Base-by-base conservation (phyloP, 495 filamentous ascomycete genomes). In the Symbiotaphrina buchneri region DNA sequence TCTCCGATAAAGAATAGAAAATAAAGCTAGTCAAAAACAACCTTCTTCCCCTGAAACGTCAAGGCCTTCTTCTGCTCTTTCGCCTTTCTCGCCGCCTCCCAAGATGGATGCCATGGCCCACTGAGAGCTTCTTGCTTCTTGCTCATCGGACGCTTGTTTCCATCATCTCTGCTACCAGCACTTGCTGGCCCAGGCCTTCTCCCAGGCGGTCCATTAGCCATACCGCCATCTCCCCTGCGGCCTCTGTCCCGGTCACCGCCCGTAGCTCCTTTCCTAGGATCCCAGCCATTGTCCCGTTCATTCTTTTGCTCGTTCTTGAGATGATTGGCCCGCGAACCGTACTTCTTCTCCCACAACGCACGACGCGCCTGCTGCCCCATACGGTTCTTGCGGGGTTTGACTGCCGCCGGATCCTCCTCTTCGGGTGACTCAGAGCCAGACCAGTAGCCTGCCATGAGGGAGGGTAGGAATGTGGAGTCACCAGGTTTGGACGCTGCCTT, bases 271-370 rank as follows among this genome's bases (percentile, higher is more conserved):
- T 41, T 49, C 45, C 27, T 22, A 24, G 50, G 40, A 43, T 70
- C 64, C 65, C 68, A 71, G 5, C 58, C 67, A 11, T 46, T 39
- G 21, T 64, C 54, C 19, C 59, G 36, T 17, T 10, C 43, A 21
- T 54, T 40, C 18, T 53, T 45, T 29, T 58, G 55, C n/a, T n/a
- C n/a, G n/a, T n/a, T n/a, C 33, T 63, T 57, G 1, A 85, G 38
- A 46, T 92, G 82, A 23, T 81, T 81, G 10, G 82, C 82, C 21
- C 61, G 57, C 1, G 58, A 49, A 2, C 80, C 80, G 43, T 60
- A 94, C 46, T 92, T 94, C 58, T 91, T 85, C 58, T 94, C 85
- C 74, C 74, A 83, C 30, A 94, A 61, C 6, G 70, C 65, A 22
- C 79, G 74, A 8, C 87, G 68, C 5, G 79, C 85, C 33, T 74